Evolutionary conservation across 176 grass and related monocot genomes (phyloP).

Genomic region (Triticum dicoccoides): DNA sequence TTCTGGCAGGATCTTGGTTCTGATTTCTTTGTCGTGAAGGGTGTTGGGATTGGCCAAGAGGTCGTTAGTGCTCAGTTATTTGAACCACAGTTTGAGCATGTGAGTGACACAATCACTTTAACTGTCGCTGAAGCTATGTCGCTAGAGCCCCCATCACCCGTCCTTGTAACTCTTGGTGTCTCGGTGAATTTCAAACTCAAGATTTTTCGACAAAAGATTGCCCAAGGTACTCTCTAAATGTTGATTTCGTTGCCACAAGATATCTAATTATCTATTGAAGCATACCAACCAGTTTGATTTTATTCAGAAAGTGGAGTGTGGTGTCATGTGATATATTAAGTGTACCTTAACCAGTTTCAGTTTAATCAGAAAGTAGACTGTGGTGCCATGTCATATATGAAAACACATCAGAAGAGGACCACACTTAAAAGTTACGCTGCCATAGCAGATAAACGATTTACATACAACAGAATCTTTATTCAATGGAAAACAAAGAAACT

Average conservation of each 20-base stretch:
- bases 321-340: not conserved
- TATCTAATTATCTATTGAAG: not conserved
- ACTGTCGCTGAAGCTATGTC: conserved; percentile 99
- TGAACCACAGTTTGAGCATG: conserved; percentile 85
- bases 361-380: not conserved
- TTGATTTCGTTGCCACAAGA: not conserved
- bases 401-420: not conserved
- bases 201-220: conserved; percentile 74
- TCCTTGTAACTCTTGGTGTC: conserved; percentile 85
- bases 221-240: conserved; percentile 53
- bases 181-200: conserved; percentile 68
- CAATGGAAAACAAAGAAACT: not conserved
- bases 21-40: conserved; percentile 90
- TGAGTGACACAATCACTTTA: conserved; percentile 65
- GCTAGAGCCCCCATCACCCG: conserved; percentile 81
- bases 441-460: conserved; percentile 6
- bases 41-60: conserved; percentile 85
- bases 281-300: not conserved
- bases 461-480: not conserved
- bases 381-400: not conserved
- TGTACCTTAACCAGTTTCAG: not conserved
- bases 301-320: not conserved
- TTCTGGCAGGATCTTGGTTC: conserved; percentile 72
- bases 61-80: conserved; percentile 71
- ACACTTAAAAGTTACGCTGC: not conserved